These are phyloP conservation scores for Wickerhamiella infanticola DNA, from an alignment of 1,139 yeast genomes.

Conservation along the genomic window DNA sequence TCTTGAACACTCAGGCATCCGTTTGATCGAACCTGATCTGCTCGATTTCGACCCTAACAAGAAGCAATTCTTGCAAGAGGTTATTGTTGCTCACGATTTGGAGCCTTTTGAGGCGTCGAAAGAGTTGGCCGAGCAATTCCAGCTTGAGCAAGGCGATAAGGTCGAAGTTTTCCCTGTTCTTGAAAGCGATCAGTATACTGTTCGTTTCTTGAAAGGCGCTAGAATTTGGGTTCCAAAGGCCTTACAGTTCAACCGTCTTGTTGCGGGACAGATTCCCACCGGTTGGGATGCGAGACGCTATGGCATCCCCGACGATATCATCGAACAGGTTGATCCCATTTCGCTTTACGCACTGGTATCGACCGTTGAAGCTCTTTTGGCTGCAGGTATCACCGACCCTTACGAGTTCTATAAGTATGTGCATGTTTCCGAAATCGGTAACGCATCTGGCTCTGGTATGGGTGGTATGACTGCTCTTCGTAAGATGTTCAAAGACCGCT, in stretches of 20 bases:
- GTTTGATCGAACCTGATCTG: conserved; percentile 90
- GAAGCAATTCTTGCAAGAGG: conserved; percentile 87
- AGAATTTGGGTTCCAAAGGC: conserved; percentile 89
- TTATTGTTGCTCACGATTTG: conserved; percentile 87
- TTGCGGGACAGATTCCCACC: conserved; percentile 97
- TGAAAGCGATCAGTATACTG: conserved; percentile 74
- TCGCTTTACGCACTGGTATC: conserved; percentile 86
- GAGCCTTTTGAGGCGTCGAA: conserved; percentile 91
- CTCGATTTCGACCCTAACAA: conserved; percentile 93
- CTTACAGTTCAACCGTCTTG: conserved; percentile 82
- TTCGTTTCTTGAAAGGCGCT: conserved; percentile 84
- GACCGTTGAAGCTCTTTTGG: conserved; percentile 83
- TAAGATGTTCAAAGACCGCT: conserved; percentile 96
- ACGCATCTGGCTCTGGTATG: conserved; percentile 99
- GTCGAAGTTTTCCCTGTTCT: conserved; percentile 87
- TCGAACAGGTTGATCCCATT: conserved; percentile 89
- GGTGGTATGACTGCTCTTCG: conserved; percentile 96
- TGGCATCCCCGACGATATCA: conserved; percentile 88
- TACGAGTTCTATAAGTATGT: conserved; percentile 96
- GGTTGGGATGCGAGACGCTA: conserved; percentile 95
- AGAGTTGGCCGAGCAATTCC: conserved; percentile 91
- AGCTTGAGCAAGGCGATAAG: conserved; percentile 83
- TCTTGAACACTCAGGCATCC: conserved; percentile 87
- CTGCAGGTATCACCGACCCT: conserved; percentile 95
- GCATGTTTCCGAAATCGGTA: conserved; percentile 96